Conservation (phyloP, 1,139 yeast genomes). For the Hemisphaericaspora xylofermentans region DNA sequence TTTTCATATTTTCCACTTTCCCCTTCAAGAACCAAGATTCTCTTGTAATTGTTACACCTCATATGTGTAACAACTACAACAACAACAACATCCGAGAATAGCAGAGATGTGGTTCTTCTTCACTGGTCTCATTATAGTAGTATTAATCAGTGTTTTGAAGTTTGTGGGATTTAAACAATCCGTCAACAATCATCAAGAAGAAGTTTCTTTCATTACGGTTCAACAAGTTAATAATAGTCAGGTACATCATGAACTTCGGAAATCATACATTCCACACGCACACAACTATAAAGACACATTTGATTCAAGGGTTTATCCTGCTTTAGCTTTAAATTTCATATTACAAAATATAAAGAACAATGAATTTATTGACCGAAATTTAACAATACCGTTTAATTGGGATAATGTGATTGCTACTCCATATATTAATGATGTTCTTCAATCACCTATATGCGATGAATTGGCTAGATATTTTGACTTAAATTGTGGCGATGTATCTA, state of each 20-base stretch:
- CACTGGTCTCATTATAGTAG: too few relatives aligned
- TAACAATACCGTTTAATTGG: conserved; percentile 21
- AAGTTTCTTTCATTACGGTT: neutral
- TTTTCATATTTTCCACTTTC: too few relatives aligned
- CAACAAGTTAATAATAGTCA: neutral
- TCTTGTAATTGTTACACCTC: too few relatives aligned
- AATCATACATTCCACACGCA: neutral
- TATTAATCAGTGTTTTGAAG: too few relatives aligned
- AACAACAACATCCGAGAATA: too few relatives aligned
- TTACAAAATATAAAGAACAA: neutral
- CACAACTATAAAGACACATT: conserved; percentile 1
- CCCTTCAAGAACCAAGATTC: too few relatives aligned
- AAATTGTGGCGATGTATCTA: conserved; percentile 4
- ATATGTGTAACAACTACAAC: too few relatives aligned
- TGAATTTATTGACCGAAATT: conserved; percentile 5
- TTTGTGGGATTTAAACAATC: too few relatives aligned
- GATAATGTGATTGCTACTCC: conserved; percentile 5
- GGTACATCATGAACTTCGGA: neutral
- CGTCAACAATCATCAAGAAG: too few relatives aligned
- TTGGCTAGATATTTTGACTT: neutral
- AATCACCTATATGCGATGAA: conserved; percentile 3
- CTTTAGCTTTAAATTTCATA: conserved; percentile 15
- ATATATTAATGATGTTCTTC: conserved; percentile 6
- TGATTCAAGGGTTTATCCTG: conserved; percentile 22
- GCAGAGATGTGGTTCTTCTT: too few relatives aligned